Conservation (phyloP, 768 basidiomycete species). For the Galerina sulciceps region DNA sequence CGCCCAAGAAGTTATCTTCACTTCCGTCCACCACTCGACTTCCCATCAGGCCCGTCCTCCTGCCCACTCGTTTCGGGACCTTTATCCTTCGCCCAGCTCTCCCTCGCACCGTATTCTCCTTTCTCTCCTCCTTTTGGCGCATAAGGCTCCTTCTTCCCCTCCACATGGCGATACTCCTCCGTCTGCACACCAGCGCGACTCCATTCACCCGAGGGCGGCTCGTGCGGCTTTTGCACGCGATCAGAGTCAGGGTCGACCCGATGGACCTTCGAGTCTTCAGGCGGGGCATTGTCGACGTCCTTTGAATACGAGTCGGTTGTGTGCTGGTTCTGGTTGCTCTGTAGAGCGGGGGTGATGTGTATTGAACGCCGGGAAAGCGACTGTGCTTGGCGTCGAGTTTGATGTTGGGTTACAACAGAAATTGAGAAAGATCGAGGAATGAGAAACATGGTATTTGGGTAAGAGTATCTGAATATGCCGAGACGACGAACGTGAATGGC, state of each 20-base stretch:
- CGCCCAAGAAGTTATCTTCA: neutral
- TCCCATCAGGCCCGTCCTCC: slow-evolving; percentile 41
- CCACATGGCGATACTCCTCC: slow-evolving; percentile 35
- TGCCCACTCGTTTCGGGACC: slow-evolving; percentile 35
- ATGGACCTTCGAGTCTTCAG: slow-evolving; percentile 43
- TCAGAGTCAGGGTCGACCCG: slow-evolving; percentile 47
- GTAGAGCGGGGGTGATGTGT: neutral
- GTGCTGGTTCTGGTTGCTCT: slow-evolving; percentile 24
- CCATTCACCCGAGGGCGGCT: slow-evolving; percentile 50
- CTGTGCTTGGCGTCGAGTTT: too few species aligned
- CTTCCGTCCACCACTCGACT: slow-evolving; percentile 36
- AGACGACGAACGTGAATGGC: too few species aligned
- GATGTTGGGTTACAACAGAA: too few species aligned
- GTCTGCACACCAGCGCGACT: slow-evolving; percentile 44
- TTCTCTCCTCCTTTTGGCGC: slow-evolving; percentile 32
- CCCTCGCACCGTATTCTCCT: slow-evolving; percentile 30
- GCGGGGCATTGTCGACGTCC: slow-evolving; percentile 49
- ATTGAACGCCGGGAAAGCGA: too few species aligned
- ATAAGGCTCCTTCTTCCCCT: slow-evolving; percentile 35
- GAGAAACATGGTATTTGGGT: too few species aligned
- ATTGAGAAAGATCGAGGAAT: too few species aligned
- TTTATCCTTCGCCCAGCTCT: slow-evolving; percentile 32
- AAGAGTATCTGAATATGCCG: too few species aligned
- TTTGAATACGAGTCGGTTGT: slow-evolving; percentile 49
- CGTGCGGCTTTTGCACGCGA: slow-evolving; percentile 41